These are phyloP conservation scores for Fusarium subglutinans DNA, from an alignment of 2,329 filamentous ascomycete genomes.

Conservation along the genomic window DNA sequence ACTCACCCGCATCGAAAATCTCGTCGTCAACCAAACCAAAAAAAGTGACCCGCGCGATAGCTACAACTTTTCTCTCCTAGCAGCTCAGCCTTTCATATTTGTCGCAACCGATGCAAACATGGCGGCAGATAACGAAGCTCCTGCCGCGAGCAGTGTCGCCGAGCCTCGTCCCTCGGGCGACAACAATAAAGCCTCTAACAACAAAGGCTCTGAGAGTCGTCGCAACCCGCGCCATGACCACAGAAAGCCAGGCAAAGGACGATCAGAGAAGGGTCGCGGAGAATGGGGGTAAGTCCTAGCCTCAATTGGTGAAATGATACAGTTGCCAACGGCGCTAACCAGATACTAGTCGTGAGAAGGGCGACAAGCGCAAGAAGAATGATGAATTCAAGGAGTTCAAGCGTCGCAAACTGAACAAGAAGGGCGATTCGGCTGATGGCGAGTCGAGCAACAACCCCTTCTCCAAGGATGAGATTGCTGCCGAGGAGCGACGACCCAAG, in stretches of 20 bases:
- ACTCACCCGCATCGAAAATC: conserved; percentile 35
- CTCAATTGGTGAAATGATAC: conserved; percentile 2
- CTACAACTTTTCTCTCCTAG: neutral
- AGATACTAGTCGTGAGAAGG: conserved; percentile 48
- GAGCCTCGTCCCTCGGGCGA: conserved; percentile 30
- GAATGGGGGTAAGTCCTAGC: conserved; percentile 44
- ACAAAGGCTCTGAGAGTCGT: conserved; percentile 36
- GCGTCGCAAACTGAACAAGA: conserved; percentile 52
- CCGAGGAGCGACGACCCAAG: conserved; percentile 89
- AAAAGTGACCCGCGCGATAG: conserved; percentile 20
- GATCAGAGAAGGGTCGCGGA: conserved; percentile 44
- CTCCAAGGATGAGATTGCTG: conserved; percentile 82
- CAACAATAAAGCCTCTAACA: conserved; percentile 30
- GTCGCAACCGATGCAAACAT: conserved; percentile 46
- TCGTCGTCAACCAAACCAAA: conserved; percentile 27
- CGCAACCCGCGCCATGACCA: conserved; percentile 45
- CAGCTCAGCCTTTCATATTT: neutral
- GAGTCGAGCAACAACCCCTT: conserved; percentile 58
- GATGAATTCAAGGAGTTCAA: conserved; percentile 54
- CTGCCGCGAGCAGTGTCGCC: conserved; percentile 39
- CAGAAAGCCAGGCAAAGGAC: conserved; percentile 42
- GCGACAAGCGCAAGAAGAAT: conserved; percentile 52
- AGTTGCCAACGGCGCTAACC: conserved; percentile 48
- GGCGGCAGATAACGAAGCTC: conserved; percentile 45
- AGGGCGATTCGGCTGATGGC: conserved; percentile 46